A percentile compares a stretch with the other conserved stretches of the same genome.
Conservation (phyloP, 331 rosid genomes). For the Phaseolus coccineus region DNA sequence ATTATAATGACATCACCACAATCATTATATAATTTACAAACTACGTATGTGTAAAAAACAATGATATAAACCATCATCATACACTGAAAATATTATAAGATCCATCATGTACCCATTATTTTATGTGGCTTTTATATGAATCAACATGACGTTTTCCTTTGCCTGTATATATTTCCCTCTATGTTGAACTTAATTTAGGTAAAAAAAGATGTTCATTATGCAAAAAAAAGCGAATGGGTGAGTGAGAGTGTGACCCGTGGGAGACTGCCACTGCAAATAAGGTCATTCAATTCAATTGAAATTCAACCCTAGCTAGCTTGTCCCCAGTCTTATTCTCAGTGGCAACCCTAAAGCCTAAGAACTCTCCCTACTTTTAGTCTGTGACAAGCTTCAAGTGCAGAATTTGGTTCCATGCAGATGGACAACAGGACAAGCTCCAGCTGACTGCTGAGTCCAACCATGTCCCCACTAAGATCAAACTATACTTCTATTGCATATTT, state of each 20-base stretch:
- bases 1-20: not conserved
- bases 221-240: constrained; percentile 32
- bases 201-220: constrained; percentile 31
- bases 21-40: not conserved
- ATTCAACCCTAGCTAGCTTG: constrained; percentile 42
- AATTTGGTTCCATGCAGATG: constrained; percentile 48
- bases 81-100: not conserved
- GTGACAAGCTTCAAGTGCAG: constrained; percentile 40
- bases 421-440: constrained; percentile 48
- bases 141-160: not conserved
- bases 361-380: constrained; percentile 41
- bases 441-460: constrained; percentile 41
- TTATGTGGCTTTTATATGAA: not conserved
- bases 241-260: constrained; percentile 31
- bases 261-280: constrained; percentile 39
- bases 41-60: not conserved
- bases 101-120: not conserved
- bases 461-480: constrained; percentile 50
- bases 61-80: not conserved
- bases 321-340: constrained; percentile 38
- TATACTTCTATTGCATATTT: constrained; percentile 33
- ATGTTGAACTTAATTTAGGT: constrained; percentile 29
- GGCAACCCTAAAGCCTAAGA: constrained; percentile 54
- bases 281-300: constrained; percentile 41
- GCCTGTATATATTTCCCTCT: constrained; percentile 8